Conservation (phyloP, 2,329 filamentous ascomycete species). For the Trichoderma semiorbis region DNA sequence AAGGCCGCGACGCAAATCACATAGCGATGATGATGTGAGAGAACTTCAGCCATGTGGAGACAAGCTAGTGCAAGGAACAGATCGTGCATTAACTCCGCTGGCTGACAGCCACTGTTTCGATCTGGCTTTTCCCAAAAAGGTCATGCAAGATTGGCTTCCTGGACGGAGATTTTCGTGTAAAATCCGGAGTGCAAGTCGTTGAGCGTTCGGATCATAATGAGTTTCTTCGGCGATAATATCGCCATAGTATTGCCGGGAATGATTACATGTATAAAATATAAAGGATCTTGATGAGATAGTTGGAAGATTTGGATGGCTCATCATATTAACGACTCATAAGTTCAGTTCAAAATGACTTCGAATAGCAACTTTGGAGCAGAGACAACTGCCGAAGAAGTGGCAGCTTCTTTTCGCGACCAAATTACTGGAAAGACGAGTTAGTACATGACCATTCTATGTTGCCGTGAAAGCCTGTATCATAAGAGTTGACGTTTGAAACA, state of each 20-base stretch:
- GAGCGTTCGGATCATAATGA: background rate
- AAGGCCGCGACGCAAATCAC: background rate
- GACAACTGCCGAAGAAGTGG: constrained; percentile 10
- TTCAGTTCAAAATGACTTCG: background rate
- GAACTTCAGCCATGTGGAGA: constrained; percentile 1
- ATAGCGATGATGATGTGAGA: background rate
- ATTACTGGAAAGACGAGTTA: constrained; percentile 6
- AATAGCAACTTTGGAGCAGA: background rate
- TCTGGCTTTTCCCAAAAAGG: constrained; percentile 2
- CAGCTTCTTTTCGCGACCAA: background rate
- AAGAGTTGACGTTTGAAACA: background rate
- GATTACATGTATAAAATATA: background rate
- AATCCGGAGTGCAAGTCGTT: background rate
- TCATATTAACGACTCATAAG: background rate
- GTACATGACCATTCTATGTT: background rate
- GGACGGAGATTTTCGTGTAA: background rate
- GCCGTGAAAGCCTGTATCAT: background rate
- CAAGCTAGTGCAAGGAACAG: background rate
- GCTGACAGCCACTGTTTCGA: background rate
- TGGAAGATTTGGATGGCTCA: background rate
- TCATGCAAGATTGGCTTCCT: constrained; percentile 12
- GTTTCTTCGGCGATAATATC: background rate
- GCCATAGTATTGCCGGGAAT: background rate
- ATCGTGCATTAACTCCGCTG: constrained; percentile 14
- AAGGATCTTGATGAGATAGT: background rate